These are phyloP conservation scores for Cornus kousa DNA, from an alignment of 148 eudicot genomes.

Conservation along the genomic window DNA sequence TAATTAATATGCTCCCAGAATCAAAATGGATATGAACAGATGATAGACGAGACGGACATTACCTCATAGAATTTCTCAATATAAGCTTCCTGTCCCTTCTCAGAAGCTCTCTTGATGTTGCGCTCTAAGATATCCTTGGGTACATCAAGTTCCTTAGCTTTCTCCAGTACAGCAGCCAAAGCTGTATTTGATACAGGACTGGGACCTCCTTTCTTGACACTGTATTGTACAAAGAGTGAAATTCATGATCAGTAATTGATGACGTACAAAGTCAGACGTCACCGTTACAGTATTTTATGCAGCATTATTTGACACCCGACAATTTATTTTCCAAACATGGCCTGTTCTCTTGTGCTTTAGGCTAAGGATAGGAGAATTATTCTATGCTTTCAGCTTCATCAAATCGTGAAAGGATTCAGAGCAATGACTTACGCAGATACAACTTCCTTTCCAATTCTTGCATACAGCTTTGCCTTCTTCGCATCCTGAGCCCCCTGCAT, in stretches of 20 bases:
- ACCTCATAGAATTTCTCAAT: constrained; percentile 93
- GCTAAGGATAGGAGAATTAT: background rate
- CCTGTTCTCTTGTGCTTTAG: background rate
- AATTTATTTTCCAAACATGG: background rate
- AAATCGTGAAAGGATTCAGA: background rate
- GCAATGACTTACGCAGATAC: constrained; percentile 80
- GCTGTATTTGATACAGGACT: constrained; percentile 72
- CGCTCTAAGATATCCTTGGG: constrained; percentile 93
- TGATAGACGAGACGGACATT: background rate
- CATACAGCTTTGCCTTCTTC: constrained; percentile 74
- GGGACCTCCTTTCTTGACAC: constrained; percentile 94
- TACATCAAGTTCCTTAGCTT: constrained; percentile 90
- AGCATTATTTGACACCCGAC: background rate
- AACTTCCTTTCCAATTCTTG: constrained; percentile 87
- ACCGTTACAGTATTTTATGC: background rate
- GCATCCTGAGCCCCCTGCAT: constrained; percentile 77
- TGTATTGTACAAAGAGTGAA: constrained; percentile 21
- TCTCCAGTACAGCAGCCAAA: constrained; percentile 64
- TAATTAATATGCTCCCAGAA: background rate
- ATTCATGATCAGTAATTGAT: constrained; percentile 4
- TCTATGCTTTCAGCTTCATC: constrained; percentile 9
- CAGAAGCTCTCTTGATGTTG: constrained; percentile 93
- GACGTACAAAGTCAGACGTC: background rate
- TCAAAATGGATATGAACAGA: constrained; percentile 2
- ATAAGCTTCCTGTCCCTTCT: constrained; percentile 93